These are phyloP conservation scores for Diaporthe capsici DNA, from an alignment of 2,329 filamentous ascomycete genomes.

Conservation along the genomic window DNA sequence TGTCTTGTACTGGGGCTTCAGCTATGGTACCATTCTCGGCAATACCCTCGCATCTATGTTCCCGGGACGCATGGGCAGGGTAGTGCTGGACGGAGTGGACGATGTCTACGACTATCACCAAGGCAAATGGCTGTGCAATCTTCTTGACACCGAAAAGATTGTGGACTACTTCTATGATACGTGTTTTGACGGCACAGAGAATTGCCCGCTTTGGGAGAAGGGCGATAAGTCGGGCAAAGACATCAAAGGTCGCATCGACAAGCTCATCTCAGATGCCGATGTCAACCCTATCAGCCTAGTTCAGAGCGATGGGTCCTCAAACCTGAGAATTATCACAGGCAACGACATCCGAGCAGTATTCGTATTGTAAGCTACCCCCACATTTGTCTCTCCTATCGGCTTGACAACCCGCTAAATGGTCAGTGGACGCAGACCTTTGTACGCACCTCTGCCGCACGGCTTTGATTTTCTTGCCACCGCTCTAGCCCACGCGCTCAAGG, in stretches of 20 bases:
- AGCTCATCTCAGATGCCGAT: constrained; percentile 50
- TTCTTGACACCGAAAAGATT: constrained; percentile 55
- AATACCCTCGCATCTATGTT: constrained; percentile 61
- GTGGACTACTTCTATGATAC: constrained; percentile 52
- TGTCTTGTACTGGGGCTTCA: constrained; percentile 65
- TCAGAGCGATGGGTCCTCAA: constrained; percentile 43
- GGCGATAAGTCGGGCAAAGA: constrained; percentile 48
- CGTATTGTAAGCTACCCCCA: not conserved
- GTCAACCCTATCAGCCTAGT: constrained; percentile 45
- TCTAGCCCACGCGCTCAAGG: constrained; percentile 48
- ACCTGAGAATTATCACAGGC: constrained; percentile 49
- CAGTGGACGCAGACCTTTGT: constrained; percentile 46
- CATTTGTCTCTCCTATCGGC: not conserved
- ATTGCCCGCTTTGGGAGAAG: constrained; percentile 49
- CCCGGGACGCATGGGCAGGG: constrained; percentile 56
- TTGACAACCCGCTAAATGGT: not conserved
- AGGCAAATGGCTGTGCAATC: constrained; percentile 52
- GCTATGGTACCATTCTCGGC: constrained; percentile 62
- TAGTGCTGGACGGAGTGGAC: constrained; percentile 58
- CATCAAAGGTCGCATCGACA: constrained; percentile 52
- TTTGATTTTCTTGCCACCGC: constrained; percentile 41
- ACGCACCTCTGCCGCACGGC: constrained; percentile 47
- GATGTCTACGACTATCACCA: constrained; percentile 54
- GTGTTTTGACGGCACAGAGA: constrained; percentile 51
- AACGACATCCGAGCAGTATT: constrained; percentile 50